Conservation (phyloP, 2,329 filamentous ascomycete genomes). For the Zopfia rhizophila region DNA sequence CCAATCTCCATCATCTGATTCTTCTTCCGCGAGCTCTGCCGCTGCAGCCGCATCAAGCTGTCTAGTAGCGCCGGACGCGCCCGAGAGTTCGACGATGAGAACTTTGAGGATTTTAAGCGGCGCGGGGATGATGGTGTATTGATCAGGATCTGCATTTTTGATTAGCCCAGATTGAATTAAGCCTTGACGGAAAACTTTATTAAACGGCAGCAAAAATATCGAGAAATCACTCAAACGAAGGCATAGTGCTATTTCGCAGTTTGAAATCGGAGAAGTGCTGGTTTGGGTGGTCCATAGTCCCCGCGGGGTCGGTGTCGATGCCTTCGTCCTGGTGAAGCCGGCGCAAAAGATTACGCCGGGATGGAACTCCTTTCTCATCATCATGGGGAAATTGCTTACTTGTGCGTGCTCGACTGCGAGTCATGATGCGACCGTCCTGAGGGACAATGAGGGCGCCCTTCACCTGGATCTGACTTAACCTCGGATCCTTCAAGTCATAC, state of each 20-base stretch:
- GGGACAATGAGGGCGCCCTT: slow-evolving; percentile 91
- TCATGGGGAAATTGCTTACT: too few species aligned
- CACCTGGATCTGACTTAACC: slow-evolving; percentile 81
- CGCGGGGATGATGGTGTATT: slow-evolving; percentile 86
- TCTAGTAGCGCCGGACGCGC: slow-evolving; percentile 73
- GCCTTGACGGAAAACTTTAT: too few species aligned
- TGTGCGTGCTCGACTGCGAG: slow-evolving; percentile 85
- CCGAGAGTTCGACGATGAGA: slow-evolving; percentile 88
- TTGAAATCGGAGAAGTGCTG: too few species aligned
- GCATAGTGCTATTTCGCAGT: too few species aligned
- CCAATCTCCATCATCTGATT: slow-evolving; percentile 72
- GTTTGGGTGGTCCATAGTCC: too few species aligned
- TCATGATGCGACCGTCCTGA: slow-evolving; percentile 87
- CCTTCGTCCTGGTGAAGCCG: too few species aligned
- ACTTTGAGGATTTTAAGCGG: slow-evolving; percentile 97
- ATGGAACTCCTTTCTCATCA: too few species aligned
- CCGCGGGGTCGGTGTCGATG: too few species aligned
- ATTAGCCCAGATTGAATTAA: too few species aligned
- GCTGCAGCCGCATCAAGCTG: slow-evolving; percentile 69
- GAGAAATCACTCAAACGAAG: too few species aligned
- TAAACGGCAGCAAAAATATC: too few species aligned
- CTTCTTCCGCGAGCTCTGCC: slow-evolving; percentile 72
- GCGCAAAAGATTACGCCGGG: too few species aligned
- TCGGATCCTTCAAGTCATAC: slow-evolving; percentile 85
- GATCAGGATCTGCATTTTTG: slow-evolving; percentile 75